These are phyloP conservation scores for Hypoxylon cercidicola DNA, from an alignment of 495 filamentous ascomycete genomes.

Conservation along the genomic window DNA sequence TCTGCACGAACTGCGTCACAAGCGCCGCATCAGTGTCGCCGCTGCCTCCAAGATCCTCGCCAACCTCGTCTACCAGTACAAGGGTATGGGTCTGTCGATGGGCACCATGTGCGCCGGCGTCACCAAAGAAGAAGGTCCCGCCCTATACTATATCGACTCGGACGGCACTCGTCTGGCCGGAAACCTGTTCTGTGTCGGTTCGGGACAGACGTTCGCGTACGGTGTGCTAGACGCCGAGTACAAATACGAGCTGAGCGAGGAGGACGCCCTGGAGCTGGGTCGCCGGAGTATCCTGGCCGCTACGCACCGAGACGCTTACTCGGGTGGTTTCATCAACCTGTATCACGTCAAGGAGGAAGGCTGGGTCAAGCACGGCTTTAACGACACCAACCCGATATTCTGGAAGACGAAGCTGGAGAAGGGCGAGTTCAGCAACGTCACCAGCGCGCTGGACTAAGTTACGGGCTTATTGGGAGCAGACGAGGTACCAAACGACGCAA, in stretches of 20 bases:
- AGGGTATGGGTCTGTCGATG: constrained; percentile 97
- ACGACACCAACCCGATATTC: constrained; percentile 94
- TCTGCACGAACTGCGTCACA: constrained; percentile 98
- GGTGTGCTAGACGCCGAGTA: constrained; percentile 97
- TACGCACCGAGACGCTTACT: constrained; percentile 96
- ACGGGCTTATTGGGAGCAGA: not conserved
- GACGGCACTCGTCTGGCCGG: constrained; percentile 93
- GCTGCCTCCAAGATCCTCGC: constrained; percentile 98
- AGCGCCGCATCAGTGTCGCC: constrained; percentile 96
- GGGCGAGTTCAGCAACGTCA: constrained; percentile 98
- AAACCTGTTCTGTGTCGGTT: constrained; percentile 97
- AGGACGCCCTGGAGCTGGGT: constrained; percentile 91
- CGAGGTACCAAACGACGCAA: too few relatives aligned
- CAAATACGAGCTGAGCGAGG: constrained; percentile 81
- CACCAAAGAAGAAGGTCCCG: constrained; percentile 93
- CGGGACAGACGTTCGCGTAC: constrained; percentile 98
- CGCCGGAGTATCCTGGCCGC: constrained; percentile 93
- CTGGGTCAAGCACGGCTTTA: constrained; percentile 98
- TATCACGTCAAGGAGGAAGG: constrained; percentile 99
- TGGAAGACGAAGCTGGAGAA: constrained; percentile 99
- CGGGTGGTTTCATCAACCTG: constrained; percentile 96
- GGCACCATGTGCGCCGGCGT: constrained; percentile 99
- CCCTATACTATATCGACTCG: constrained; percentile 98
- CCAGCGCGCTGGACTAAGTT: constrained; percentile 71
- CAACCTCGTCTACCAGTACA: constrained; percentile 97